Conservation (phyloP, 2,329 filamentous ascomycete species). For the Achaetomium macrosporum region DNA sequence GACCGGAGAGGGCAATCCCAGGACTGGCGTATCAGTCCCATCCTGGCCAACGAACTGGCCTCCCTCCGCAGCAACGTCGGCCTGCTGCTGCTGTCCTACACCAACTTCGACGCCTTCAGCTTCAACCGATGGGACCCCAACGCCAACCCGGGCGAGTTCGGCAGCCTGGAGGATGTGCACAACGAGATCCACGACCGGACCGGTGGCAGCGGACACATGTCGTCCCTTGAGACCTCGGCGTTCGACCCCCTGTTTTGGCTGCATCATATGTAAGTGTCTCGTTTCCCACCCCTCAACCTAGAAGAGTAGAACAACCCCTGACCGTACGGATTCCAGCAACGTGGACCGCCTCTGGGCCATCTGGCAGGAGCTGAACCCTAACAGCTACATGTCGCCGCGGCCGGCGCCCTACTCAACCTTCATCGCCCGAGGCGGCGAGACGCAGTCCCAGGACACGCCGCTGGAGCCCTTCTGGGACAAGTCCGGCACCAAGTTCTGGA, state of each 20-base stretch:
- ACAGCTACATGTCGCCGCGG: conserved; percentile 30
- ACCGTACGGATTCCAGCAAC: conserved; percentile 45
- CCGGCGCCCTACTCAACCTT: conserved; percentile 26
- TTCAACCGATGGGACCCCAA: conserved; percentile 23
- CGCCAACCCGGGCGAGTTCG: conserved; percentile 18
- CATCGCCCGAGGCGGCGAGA: conserved; percentile 21
- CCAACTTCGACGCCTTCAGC: conserved; percentile 24
- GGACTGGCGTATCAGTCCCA: conserved; percentile 23
- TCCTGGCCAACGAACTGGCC: conserved; percentile 26
- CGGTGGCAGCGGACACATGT: conserved; percentile 46
- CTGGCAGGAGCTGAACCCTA: conserved; percentile 41
- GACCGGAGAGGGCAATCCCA: conserved; percentile 21
- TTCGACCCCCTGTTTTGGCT: conserved; percentile 58
- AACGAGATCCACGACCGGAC: conserved; percentile 33
- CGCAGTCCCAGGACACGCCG: conserved; percentile 17
- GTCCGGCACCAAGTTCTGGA: conserved; percentile 26
- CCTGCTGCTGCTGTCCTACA: conserved; percentile 23
- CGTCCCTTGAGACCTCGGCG: conserved; percentile 47
- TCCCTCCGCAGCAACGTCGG: conserved; percentile 25
- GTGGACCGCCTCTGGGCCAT: conserved; percentile 60
- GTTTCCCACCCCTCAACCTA: no score
- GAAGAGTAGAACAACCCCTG: background rate
- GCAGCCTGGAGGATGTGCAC: conserved; percentile 35
- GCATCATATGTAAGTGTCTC: conserved; percentile 49
- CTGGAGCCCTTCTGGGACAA: conserved; percentile 30